These are phyloP conservation scores for Chaetothyriales sp. DNA, from an alignment of 2,329 filamentous ascomycete genomes.

Conservation along the genomic window DNA sequence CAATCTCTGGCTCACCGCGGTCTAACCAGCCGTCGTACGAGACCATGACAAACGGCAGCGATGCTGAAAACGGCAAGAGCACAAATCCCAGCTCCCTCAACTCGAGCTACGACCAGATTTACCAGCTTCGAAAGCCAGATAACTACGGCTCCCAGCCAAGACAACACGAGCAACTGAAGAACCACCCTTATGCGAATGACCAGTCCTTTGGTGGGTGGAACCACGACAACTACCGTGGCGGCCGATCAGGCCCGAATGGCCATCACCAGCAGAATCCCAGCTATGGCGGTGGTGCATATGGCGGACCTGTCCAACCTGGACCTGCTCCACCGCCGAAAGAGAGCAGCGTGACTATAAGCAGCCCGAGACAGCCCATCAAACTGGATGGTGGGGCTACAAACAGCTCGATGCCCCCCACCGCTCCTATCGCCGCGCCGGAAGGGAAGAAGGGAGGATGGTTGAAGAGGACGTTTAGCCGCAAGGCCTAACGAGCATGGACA, in stretches of 20 bases:
- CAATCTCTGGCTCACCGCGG: conserved; percentile 18
- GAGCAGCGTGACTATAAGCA: conserved; percentile 2
- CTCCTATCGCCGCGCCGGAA: not conserved
- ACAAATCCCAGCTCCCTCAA: conserved; percentile 91
- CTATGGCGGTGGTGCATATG: conserved; percentile 6
- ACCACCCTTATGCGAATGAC: conserved; percentile 28
- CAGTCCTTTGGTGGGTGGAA: conserved; percentile 18
- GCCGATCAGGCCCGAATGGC: not conserved
- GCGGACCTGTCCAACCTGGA: conserved; percentile 18
- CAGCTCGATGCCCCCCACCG: not conserved
- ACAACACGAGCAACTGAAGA: conserved; percentile 24
- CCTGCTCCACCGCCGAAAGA: not conserved
- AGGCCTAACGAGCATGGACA: conserved; percentile 8
- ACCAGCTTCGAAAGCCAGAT: conserved; percentile 39
- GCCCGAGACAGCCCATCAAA: conserved; percentile 17
- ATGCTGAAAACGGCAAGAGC: conserved; percentile 56
- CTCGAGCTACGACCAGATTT: conserved; percentile 67
- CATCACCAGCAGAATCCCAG: not conserved
- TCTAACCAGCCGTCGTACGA: conserved; percentile 68
- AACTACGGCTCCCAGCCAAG: conserved; percentile 17
- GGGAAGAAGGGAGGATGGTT: conserved; percentile 74
- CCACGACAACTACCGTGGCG: conserved; percentile 13
- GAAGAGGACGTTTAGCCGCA: conserved; percentile 62
- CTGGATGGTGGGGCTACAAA: conserved; percentile 2
- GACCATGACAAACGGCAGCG: conserved; percentile 58